Evolutionary conservation across 805 yeast species (phyloP).

Genomic region (Candida montana): DNA sequence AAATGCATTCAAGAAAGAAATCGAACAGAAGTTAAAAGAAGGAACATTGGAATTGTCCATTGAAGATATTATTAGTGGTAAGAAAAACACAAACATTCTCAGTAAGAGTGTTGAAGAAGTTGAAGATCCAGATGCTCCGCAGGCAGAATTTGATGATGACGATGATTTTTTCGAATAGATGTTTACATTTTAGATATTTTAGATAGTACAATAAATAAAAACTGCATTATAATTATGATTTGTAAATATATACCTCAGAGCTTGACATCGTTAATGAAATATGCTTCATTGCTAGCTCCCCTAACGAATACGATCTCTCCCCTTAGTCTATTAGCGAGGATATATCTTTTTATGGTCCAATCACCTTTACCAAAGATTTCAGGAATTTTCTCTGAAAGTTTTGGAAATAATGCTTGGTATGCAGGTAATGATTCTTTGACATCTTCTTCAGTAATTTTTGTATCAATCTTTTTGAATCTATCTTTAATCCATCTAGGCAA

Average conservation of each 20-base stretch:
- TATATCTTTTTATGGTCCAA: conserved; percentile 37
- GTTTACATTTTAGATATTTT: too few species aligned
- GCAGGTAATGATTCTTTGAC: conserved; percentile 47
- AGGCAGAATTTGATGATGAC: conserved; percentile 23
- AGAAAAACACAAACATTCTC: conserved; percentile 13
- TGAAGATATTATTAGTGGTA: conserved; percentile 35
- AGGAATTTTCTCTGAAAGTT: conserved; percentile 43
- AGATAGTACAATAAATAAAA: background rate
- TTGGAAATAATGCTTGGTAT: conserved; percentile 50
- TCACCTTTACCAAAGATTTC: conserved; percentile 49
- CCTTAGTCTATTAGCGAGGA: conserved; percentile 35
- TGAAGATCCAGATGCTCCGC: conserved; percentile 16
- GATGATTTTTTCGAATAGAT: conserved; percentile 26
- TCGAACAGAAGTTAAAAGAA: conserved; percentile 46
- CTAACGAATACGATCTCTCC: conserved; percentile 16
- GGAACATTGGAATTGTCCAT: conserved; percentile 56
- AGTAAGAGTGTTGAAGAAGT: conserved; percentile 13
- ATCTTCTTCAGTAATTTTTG: conserved; percentile 45
- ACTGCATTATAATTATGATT: background rate
- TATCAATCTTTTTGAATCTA: conserved; percentile 35
- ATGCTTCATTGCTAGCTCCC: conserved; percentile 26
- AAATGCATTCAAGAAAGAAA: conserved; percentile 44
- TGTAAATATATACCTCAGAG: background rate
- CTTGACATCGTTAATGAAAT: conserved; percentile 1
- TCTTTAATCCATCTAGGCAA: conserved; percentile 49